These are phyloP conservation scores for Fragaria nilgerrensis DNA, from an alignment of 306 rosid genomes.

Conservation along the genomic window DNA sequence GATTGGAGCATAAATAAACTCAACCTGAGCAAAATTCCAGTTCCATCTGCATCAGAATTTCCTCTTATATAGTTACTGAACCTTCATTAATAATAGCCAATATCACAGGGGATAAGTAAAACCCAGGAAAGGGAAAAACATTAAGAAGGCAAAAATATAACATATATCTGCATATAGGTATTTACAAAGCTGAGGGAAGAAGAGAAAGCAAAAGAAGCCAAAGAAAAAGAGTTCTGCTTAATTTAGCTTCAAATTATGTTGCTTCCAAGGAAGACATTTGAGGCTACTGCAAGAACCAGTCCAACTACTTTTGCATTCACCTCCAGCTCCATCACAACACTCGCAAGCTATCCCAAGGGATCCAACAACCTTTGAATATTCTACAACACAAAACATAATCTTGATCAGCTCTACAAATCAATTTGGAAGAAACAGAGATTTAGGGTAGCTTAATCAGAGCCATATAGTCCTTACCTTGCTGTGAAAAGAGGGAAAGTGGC, in stretches of 20 bases:
- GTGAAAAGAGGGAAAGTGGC: constrained; percentile 22
- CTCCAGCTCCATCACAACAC: constrained; percentile 37
- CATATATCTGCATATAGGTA: not conserved
- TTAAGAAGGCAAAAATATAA: not conserved
- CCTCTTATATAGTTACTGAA: not conserved
- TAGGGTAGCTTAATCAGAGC: not conserved
- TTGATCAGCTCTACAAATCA: not conserved
- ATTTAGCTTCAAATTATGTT: not conserved
- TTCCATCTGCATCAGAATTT: not conserved
- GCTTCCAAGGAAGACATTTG: constrained; percentile 46
- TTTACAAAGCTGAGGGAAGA: not conserved
- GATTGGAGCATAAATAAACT: not conserved
- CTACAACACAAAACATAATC: not conserved
- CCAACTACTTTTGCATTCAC: constrained; percentile 35
- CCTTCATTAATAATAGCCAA: not conserved
- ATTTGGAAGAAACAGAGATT: not conserved
- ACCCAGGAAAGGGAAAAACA: not conserved
- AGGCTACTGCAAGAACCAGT: constrained; percentile 31
- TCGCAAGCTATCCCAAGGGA: constrained; percentile 40
- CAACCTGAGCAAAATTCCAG: not conserved
- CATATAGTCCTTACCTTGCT: constrained; percentile 16
- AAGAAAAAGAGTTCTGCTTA: not conserved
- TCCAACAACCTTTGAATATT: constrained; percentile 25
- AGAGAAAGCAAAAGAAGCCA: not conserved
- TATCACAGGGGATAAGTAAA: not conserved